phyloP scores from a whole-genome alignment of 352 stramenopile genomes.

The Phytophthora sp. region DNA sequence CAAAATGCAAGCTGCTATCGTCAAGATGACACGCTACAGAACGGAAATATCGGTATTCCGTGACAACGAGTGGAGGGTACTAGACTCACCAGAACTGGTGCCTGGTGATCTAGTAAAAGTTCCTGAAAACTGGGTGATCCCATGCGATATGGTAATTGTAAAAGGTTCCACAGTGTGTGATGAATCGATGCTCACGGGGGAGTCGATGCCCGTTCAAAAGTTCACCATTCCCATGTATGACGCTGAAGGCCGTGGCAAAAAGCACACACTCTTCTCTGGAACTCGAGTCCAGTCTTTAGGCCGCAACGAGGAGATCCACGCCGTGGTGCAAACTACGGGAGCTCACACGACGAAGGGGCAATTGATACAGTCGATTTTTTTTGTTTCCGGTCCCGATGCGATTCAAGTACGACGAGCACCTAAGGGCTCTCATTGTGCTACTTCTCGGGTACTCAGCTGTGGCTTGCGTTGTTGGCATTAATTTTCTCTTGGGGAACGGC shows the following conservation, averaged over 20 bases:
- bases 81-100: conserved; percentile 41
- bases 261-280: conserved; percentile 80
- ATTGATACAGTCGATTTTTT: conserved; percentile 81
- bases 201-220: conserved; percentile 83
- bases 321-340: conserved; percentile 69
- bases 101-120: conserved; percentile 59
- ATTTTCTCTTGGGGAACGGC: conserved; percentile 51
- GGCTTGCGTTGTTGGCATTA: conserved; percentile 48
- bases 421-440: conserved; percentile 68
- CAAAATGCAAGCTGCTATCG: conserved; percentile 43
- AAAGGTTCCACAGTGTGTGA: conserved; percentile 53
- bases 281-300: conserved; percentile 58
- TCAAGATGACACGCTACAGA: conserved; percentile 51
- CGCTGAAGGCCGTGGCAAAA: conserved; percentile 46
- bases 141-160: conserved; percentile 66
- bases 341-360: conserved; percentile 79
- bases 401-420: conserved; percentile 89
- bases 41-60: conserved; percentile 59
- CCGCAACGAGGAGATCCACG: conserved; percentile 51
- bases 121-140: conserved; percentile 49
- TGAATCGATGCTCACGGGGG: conserved; percentile 59
- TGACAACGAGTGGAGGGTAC: conserved; percentile 41
- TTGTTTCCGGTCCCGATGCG: conserved; percentile 75
- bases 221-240: conserved; percentile 58
- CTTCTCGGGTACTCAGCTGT: conserved; percentile 67